Conservation (phyloP, 345 rosid genomes). For the Sonneratia caseolaris region DNA sequence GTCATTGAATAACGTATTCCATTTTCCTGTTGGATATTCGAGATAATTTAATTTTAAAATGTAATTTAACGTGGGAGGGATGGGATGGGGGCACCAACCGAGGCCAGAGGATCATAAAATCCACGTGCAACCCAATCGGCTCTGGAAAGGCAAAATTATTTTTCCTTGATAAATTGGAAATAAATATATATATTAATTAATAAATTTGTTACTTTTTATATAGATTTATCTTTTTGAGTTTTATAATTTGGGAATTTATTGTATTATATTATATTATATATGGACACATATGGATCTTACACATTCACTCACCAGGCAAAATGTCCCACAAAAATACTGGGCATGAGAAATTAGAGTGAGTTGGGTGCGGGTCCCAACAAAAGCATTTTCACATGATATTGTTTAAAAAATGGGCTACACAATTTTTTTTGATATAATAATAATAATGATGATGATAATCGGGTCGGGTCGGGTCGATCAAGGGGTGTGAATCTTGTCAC, state of each 20-base stretch:
- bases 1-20: background rate
- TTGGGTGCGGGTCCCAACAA: too few species aligned
- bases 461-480: too few species aligned
- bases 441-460: too few species aligned
- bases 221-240: too few species aligned
- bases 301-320: background rate
- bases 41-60: background rate
- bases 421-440: too few species aligned
- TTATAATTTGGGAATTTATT: background rate
- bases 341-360: background rate
- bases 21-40: background rate
- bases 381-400: too few species aligned
- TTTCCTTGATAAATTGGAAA: background rate
- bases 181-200: too few species aligned
- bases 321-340: background rate
- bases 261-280: background rate
- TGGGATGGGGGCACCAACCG: constrained; percentile 15
- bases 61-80: background rate
- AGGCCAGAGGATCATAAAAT: constrained; percentile 7
- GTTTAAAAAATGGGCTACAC: too few species aligned
- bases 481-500: too few species aligned
- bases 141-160: constrained; percentile 3
- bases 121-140: constrained; percentile 18
- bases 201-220: too few species aligned
- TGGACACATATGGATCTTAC: background rate